These are phyloP conservation scores for Beauveria australis DNA, from an alignment of 2,329 filamentous ascomycete species.

Conservation along the genomic window DNA sequence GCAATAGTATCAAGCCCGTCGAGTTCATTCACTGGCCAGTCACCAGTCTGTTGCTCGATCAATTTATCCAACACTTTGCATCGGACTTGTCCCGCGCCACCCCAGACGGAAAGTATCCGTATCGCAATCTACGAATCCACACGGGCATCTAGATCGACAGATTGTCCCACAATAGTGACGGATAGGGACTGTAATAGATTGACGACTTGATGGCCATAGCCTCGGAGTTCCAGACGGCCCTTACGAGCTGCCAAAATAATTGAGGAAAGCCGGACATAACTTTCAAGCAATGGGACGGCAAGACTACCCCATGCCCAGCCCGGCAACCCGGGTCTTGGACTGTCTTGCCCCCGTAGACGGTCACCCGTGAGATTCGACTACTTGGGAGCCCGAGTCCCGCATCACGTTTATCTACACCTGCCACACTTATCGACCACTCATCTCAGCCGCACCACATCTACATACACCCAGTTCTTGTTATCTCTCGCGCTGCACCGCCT, in stretches of 20 bases:
- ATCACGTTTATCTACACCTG: neutral
- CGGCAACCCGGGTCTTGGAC: neutral
- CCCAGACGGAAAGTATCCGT: neutral
- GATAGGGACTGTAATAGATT: too few relatives aligned
- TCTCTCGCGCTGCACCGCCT: neutral
- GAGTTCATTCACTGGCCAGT: neutral
- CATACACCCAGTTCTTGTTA: neutral
- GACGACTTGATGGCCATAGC: neutral
- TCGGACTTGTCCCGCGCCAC: constrained; percentile 1
- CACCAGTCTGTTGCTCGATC: too few relatives aligned
- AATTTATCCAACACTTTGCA: neutral
- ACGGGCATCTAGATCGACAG: neutral
- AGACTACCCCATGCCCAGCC: neutral
- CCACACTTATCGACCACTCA: neutral
- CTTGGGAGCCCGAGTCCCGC: neutral
- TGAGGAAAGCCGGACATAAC: neutral
- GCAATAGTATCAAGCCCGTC: neutral
- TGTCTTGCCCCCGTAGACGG: neutral
- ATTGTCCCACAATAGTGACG: neutral
- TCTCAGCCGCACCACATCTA: neutral
- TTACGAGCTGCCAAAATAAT: neutral
- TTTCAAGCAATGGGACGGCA: neutral
- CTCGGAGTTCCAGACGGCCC: neutral
- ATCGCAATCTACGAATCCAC: neutral
- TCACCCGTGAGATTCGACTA: neutral